A percentile compares a stretch with the other conserved stretches of the same genome.
phyloP scores from a whole-genome alignment of 768 basidiomycete species.

The Phylloporus arenicola region DNA sequence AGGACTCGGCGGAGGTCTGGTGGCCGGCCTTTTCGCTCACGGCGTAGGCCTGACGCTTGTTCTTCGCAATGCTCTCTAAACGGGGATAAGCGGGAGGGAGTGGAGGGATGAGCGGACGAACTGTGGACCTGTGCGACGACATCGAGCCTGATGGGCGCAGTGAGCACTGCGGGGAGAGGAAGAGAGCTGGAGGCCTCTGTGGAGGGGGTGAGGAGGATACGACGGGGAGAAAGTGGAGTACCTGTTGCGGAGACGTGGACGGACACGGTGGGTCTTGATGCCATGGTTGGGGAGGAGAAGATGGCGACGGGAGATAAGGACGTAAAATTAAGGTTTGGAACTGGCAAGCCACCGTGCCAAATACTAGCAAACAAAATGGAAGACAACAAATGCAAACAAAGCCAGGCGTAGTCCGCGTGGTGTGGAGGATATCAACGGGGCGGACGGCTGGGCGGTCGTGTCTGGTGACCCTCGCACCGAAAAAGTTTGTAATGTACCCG shows the following conservation, averaged over 20 bases:
- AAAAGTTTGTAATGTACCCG: constrained; percentile 26
- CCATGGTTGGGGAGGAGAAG: constrained; percentile 51
- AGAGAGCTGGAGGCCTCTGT: constrained; percentile 83
- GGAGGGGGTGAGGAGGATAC: constrained; percentile 2
- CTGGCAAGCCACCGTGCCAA: constrained; percentile 27
- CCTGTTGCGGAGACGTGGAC: constrained; percentile 76
- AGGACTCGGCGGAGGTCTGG: constrained; percentile 98
- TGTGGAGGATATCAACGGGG: constrained; percentile 21
- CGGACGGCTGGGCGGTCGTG: not conserved
- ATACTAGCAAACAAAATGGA: constrained; percentile 13
- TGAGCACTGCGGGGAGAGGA: constrained; percentile 92
- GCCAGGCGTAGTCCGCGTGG: constrained; percentile 29
- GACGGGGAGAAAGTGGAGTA: constrained; percentile 25
- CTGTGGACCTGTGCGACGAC: constrained; percentile 99
- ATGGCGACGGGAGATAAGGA: constrained; percentile 29
- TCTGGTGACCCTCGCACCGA: constrained; percentile 3
- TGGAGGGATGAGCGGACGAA: constrained; percentile 42
- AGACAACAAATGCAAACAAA: constrained; percentile 26
- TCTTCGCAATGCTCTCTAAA: constrained; percentile 94
- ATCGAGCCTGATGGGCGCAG: constrained; percentile 97
- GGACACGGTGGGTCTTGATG: constrained; percentile 88
- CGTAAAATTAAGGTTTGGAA: constrained; percentile 24
- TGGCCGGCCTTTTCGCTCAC: constrained; percentile 98
- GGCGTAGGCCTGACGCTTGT: constrained; percentile 94
- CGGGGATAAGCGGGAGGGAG: not conserved